These are phyloP conservation scores for Tillandsia fasciculata DNA, from an alignment of 176 grass and related monocot species.

Conservation along the genomic window DNA sequence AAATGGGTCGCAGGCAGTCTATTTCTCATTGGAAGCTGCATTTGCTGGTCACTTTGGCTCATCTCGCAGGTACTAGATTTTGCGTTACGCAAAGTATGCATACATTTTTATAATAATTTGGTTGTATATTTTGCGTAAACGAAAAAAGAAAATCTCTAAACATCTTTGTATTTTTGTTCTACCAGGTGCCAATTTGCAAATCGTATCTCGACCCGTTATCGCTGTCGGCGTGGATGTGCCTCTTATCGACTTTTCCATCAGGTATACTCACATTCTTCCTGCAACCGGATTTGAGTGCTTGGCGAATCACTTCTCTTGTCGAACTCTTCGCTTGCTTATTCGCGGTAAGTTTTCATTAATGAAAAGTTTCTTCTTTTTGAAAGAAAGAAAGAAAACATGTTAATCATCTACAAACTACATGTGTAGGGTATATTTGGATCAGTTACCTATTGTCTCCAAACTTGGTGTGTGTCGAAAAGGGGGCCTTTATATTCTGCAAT, in stretches of 20 bases:
- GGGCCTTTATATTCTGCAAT: conserved; percentile 66
- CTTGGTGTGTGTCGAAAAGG: conserved; percentile 49
- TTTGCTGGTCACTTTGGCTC: conserved; percentile 72
- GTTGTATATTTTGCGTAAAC: too few relatives aligned
- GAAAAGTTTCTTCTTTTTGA: neutral
- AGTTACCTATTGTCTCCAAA: conserved; percentile 60
- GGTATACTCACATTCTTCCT: conserved; percentile 27
- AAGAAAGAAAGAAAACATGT: neutral
- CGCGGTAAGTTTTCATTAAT: conserved; percentile 21
- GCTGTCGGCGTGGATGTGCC: conserved; percentile 62
- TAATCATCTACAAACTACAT: too few relatives aligned
- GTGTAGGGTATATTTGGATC: conserved; percentile 50
- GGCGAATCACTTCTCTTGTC: conserved; percentile 39
- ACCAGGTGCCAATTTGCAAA: conserved; percentile 54
- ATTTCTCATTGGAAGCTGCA: conserved; percentile 41
- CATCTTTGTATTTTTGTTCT: neutral
- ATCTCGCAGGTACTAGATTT: conserved; percentile 37
- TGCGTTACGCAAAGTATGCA: neutral
- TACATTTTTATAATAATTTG: too few relatives aligned
- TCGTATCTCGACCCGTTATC: conserved; percentile 47
- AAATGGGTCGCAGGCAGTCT: conserved; percentile 33
- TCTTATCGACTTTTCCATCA: conserved; percentile 41
- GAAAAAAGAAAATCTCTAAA: too few relatives aligned
- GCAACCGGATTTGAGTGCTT: conserved; percentile 26
- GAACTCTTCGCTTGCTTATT: conserved; percentile 38